Evolutionary conservation across 345 rosid species (phyloP).

Genomic region (Eucalyptus marginata): DNA sequence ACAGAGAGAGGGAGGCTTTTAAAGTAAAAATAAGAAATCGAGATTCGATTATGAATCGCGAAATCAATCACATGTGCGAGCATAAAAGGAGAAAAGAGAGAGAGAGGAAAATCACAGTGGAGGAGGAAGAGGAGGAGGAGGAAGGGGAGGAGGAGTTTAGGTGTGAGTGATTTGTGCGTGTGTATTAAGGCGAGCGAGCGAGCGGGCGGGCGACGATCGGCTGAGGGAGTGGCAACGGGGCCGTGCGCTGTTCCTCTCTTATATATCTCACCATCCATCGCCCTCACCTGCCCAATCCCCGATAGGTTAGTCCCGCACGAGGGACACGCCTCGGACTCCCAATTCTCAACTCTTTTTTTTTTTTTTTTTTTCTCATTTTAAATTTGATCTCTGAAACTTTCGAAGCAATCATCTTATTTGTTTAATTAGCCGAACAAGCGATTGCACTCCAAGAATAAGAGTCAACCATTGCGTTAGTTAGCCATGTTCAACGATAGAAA

Average conservation of each 20-base stretch:
- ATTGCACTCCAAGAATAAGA: neutral
- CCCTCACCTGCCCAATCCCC: neutral
- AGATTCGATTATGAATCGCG: neutral
- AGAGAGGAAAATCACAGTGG: neutral
- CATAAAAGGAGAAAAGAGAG: neutral
- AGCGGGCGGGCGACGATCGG: neutral
- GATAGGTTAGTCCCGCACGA: neutral
- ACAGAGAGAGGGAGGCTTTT: neutral
- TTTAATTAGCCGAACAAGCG: neutral
- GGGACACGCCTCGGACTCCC: neutral
- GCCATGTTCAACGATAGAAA: neutral
- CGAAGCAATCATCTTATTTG: neutral
- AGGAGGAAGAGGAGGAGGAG: neutral
- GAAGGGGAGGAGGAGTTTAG: neutral
- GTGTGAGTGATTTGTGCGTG: neutral
- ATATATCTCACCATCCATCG: neutral
- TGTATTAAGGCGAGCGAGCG: neutral
- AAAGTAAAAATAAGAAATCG: neutral
- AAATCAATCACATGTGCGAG: neutral
- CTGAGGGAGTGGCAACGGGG: neutral
- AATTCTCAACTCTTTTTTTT: rapidly evolving
- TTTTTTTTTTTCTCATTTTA: rapidly evolving
- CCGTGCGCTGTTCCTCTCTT: neutral
- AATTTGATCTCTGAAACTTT: neutral
- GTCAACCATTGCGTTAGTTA: neutral